Conservation (phyloP, 2,329 filamentous ascomycete genomes). For the Neofusicoccum laricinum region DNA sequence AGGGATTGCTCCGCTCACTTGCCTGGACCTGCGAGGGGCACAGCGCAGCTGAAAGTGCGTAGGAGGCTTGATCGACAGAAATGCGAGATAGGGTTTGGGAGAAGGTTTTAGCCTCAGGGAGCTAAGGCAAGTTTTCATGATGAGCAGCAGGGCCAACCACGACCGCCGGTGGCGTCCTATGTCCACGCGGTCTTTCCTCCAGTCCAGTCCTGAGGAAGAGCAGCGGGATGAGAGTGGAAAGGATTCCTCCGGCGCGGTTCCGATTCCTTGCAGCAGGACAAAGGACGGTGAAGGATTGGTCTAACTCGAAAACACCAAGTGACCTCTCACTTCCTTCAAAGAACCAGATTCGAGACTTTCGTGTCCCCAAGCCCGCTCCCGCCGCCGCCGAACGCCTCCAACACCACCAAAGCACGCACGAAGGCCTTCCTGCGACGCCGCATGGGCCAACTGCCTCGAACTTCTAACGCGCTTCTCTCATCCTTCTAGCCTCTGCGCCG, state of each 20-base stretch:
- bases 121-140: not conserved
- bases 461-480: not conserved
- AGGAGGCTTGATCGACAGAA: conserved; percentile 4
- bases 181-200: not conserved
- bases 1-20: not conserved
- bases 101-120: conserved; percentile 8
- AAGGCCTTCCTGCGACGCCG: not conserved
- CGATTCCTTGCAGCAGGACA: not conserved
- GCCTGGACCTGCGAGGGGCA: not conserved
- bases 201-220: not conserved
- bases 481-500: not conserved
- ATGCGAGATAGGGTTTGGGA: conserved; percentile 1
- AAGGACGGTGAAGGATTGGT: not conserved
- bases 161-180: not conserved
- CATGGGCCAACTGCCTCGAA: not conserved
- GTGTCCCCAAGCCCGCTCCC: not conserved
- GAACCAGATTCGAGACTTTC: not conserved
- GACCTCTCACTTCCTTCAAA: not conserved
- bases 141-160: not conserved
- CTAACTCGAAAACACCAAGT: not conserved
- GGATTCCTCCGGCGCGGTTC: not conserved
- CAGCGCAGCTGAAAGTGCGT: not conserved
- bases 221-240: not conserved
- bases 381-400: not conserved
- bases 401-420: too few species aligned